These are phyloP conservation scores for Hondaea fermentalgiana DNA, from an alignment of 108 stramenopile genomes.

Conservation along the genomic window DNA sequence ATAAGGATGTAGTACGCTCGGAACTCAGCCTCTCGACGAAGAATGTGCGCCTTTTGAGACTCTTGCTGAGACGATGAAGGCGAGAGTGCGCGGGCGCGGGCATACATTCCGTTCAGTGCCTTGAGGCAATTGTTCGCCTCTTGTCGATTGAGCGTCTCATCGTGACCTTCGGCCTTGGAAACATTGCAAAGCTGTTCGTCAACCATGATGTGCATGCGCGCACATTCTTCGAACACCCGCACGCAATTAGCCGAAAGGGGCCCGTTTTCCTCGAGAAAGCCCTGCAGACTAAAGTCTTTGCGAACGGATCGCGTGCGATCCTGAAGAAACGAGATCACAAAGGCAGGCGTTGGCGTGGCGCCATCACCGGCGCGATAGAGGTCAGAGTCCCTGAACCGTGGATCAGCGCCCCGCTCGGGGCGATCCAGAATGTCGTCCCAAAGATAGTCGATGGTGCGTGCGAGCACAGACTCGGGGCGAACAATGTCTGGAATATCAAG, in stretches of 20 bases:
- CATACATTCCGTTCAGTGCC: not conserved
- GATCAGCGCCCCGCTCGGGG: not conserved
- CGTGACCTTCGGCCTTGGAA: conserved; percentile 1
- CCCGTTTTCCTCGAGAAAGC: not conserved
- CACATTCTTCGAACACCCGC: not conserved
- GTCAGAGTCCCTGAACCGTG: not conserved
- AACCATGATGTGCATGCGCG: conserved; percentile 9
- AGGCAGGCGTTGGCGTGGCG: not conserved
- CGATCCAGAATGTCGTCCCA: not conserved
- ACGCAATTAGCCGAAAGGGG: not conserved
- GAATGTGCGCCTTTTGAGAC: not conserved
- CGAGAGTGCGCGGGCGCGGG: not conserved
- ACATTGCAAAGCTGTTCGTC: not conserved
- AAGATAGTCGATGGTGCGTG: not conserved
- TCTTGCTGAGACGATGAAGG: not conserved
- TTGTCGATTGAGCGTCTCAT: not conserved
- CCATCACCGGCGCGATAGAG: not conserved
- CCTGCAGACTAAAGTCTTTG: not conserved
- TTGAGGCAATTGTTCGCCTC: not conserved
- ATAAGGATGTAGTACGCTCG: not conserved
- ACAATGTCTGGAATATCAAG: not conserved
- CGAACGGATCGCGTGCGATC: conserved; percentile 8
- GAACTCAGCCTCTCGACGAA: not conserved
- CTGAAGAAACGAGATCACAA: not conserved
- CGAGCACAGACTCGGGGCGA: not conserved